Evolutionary conservation across 257 asterid genomes (phyloP), one percentile per base, ranked within the genome.

Genomic region (Fraxinus quadrangulata): DNA sequence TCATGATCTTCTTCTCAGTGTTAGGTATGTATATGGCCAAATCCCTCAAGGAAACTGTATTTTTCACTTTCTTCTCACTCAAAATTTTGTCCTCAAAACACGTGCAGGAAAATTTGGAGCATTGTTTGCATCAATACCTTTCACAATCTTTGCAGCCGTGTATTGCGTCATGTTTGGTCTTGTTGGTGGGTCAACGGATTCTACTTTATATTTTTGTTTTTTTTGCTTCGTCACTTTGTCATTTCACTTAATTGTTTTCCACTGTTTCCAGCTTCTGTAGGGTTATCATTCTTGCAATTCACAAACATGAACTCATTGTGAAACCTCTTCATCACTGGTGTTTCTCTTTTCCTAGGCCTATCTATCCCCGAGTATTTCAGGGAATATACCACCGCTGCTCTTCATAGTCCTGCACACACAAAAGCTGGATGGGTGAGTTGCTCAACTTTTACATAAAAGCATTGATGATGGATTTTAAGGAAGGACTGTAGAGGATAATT

Each of bases 251-350:
- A n/a, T 70, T 67, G 28, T 74, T 21, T 68, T 30, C 66, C 24
- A 7, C 39, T 49, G 10, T 81, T 75, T 85, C 51, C 95, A 96
- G 99, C 99, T 86, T 88, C 99, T 0, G 92, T 90, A 76, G 99
- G 99, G 67, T 78, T 96, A 80, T 96, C 99, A 30, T 96, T 96
- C 73, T 67, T 96, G 81, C 98, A 96, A 81, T 96, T 96, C 86
- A 93, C 99, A 49, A 93, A 96, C 93, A 93, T 93, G 98, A 93
- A 96, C 84, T 96, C 97, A 33, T 89, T 92, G 97, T 88, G 99
- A 76, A 93, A 92, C 89, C 98, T 96, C 77, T 96, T 93, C 84
- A 93, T 93, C 2, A 74, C 82, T 2, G 97, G 99, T 0, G 97
- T 96, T 34, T 96, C 99, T 42, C 88, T 96, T 67, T 96, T 87